A percentile compares a stretch with the other conserved stretches of the same genome.
Evolutionary conservation across 768 basidiomycete genomes (phyloP).

Genomic region (Rubroboletus satanas): DNA sequence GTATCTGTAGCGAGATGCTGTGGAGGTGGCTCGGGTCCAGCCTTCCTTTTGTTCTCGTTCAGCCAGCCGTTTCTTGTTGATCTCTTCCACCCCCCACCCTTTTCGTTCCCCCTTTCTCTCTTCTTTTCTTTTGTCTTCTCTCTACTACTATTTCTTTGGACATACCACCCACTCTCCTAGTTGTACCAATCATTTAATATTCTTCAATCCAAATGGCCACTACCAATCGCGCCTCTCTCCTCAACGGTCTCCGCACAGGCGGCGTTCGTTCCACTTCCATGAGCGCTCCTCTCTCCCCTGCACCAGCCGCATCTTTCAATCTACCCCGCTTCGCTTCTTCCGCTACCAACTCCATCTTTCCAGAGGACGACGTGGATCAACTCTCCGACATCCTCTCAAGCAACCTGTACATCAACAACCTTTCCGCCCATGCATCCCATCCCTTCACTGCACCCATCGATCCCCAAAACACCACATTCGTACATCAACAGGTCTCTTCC

Average conservation of each 20-base stretch:
- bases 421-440: slow-evolving; percentile 32
- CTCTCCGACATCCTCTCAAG: slow-evolving; percentile 53
- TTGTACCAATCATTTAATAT: slow-evolving; percentile 26
- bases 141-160: slow-evolving; percentile 6
- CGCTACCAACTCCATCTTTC: slow-evolving; percentile 42
- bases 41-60: slow-evolving; percentile 18
- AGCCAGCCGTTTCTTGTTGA: slow-evolving; percentile 5
- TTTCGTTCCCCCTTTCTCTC: slow-evolving; percentile 15
- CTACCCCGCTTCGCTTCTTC: slow-evolving; percentile 50
- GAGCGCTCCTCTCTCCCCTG: slow-evolving; percentile 62
- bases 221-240: slow-evolving; percentile 73
- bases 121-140: slow-evolving; percentile 12
- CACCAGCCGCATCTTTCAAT: slow-evolving; percentile 59
- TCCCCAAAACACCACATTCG: slow-evolving; percentile 60
- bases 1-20: slow-evolving; percentile 46
- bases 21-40: slow-evolving; percentile 16
- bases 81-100: slow-evolving; percentile 4
- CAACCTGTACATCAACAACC: slow-evolving; percentile 46
- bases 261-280: slow-evolving; percentile 76
- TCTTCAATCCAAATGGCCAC: slow-evolving; percentile 37
- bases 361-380: slow-evolving; percentile 56
- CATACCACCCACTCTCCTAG: neutral
- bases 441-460: slow-evolving; percentile 75
- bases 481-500: slow-evolving; percentile 56
- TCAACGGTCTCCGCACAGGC: slow-evolving; percentile 85